Conservation (phyloP, 441 rosid genomes). For the Syzygium syzygioides region DNA sequence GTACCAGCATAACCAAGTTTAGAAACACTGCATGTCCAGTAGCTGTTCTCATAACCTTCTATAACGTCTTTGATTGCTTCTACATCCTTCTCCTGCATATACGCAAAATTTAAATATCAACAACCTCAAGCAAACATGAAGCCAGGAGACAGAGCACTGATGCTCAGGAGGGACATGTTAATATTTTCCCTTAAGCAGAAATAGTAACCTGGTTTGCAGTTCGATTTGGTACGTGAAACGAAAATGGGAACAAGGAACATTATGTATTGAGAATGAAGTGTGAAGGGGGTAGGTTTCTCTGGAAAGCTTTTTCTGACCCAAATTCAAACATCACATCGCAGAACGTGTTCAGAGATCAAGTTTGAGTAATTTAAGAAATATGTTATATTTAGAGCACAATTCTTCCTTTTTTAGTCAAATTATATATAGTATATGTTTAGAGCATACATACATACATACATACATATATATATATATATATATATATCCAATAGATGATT, state of each 20-base stretch:
- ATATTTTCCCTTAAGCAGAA: neutral
- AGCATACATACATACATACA: neutral
- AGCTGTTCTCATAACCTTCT: conserved; percentile 75
- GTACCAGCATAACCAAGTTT: conserved; percentile 98
- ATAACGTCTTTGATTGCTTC: conserved; percentile 57
- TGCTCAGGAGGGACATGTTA: neutral
- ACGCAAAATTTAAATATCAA: neutral
- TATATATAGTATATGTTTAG: neutral
- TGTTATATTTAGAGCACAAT: neutral
- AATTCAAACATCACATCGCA: neutral
- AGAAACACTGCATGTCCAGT: conserved; percentile 83
- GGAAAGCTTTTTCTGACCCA: neutral
- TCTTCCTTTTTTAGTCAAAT: neutral
- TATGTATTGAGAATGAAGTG: neutral
- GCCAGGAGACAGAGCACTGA: neutral
- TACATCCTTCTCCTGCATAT: conserved; percentile 77
- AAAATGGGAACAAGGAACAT: neutral
- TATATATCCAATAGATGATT: neutral
- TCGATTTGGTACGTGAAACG: neutral
- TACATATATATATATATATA: neutral
- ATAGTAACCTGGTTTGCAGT: neutral
- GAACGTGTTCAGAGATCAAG: neutral
- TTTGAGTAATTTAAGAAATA: neutral
- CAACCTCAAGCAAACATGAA: neutral
- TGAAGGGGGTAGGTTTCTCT: neutral